Conservation (phyloP, 1,284 basidiomycete genomes). For the Takashimella tepidaria region DNA sequence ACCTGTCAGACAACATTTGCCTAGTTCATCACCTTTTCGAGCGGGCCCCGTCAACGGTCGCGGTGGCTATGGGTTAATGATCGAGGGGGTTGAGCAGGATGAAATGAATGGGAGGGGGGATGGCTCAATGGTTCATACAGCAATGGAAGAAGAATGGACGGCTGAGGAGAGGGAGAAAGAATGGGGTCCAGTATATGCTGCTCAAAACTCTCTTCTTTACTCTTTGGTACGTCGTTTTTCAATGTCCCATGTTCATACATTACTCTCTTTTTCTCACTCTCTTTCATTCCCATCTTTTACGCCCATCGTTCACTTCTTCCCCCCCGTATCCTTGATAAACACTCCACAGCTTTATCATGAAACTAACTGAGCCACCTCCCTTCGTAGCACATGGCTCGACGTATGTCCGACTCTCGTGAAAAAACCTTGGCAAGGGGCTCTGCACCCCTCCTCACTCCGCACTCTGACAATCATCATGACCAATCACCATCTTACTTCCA, state of each 20-base stretch:
- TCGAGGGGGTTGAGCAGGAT: too few species aligned
- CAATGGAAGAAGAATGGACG: conserved; percentile 10
- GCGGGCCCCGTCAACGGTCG: neutral
- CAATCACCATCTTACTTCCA: neutral
- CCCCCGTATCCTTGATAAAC: too few species aligned
- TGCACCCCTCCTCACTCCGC: neutral
- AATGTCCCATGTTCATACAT: too few species aligned
- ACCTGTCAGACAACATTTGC: conserved; percentile 16
- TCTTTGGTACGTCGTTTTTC: conserved; percentile 9
- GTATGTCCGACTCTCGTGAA: neutral
- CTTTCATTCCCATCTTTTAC: too few species aligned
- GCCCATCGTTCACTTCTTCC: too few species aligned
- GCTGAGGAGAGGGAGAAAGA: conserved; percentile 17
- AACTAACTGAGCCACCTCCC: neutral
- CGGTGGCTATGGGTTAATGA: too few species aligned
- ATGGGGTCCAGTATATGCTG: conserved; percentile 19
- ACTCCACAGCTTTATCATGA: neutral
- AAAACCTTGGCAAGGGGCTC: neutral
- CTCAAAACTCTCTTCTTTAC: conserved; percentile 15
- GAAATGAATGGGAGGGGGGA: too few species aligned
- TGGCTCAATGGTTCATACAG: too few species aligned
- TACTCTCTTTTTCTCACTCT: too few species aligned
- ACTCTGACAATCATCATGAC: neutral
- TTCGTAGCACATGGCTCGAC: neutral
- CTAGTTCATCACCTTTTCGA: conserved; percentile 14